Base-by-base conservation (phyloP, 2,329 filamentous ascomycete species). In the Rutstroemia sp. region DNA sequence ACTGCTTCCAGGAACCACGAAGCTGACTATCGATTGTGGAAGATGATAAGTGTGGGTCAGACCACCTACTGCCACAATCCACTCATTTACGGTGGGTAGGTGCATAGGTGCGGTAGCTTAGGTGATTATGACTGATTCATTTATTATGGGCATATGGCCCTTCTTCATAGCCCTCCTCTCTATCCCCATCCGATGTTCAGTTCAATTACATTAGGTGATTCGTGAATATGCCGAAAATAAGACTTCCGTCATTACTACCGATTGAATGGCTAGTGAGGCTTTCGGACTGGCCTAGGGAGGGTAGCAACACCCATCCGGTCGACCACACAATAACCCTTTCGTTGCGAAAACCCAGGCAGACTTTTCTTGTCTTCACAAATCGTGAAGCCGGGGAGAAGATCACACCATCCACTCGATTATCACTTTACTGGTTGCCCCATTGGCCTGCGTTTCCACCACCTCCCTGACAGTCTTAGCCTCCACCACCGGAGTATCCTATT, bases 1-100 rank as follows among this genome's bases (percentile, higher is more conserved):
- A 65, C 63, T 63, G 64, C 65, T 65, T 66, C 63, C 63, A 66
- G 61, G 68, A 65, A 66, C 65, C 66, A 66, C 65, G 64, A 67
- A 58, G 64, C 59, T 61, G 57, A 67, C 60, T 60, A 34, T 42
- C 50, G 12, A 58, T 56, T 56, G 61, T 38, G 60, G 56, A 55
- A 46, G 39, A 38, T 59, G 65, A 62, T 52, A 63, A 59, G 21
- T 23, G 21, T 23, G 21, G 2, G 21, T n/a, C 21, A 4, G 2
- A 23, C 23, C 5, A 23, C 23, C 3, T 23, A 23, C 23, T 1
- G 2, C 5, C 23, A 23, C 23, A 4, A 23, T 23, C 4, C 23
- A 23, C 23, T 23, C 23, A 23, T 2, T 23, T 23, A 23, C 23
- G 23, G 23, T 4, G 23, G 4, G 5, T 4, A 23, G 3, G 23